Evolutionary conservation across 495 filamentous ascomycete genomes (phyloP).

Genomic region (Daldinia vernicosa): DNA sequence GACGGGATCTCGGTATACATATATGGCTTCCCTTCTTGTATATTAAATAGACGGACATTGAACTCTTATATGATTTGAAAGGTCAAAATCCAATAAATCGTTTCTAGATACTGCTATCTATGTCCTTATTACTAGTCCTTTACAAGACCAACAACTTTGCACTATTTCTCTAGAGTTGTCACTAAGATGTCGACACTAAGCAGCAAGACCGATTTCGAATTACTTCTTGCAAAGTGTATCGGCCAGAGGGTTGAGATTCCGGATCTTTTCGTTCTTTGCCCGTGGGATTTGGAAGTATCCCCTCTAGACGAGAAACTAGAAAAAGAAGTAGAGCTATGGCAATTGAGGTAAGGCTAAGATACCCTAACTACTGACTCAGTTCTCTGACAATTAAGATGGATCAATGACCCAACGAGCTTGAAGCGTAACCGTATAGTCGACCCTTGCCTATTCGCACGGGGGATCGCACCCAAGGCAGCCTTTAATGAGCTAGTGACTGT

Average conservation of each 20-base stretch:
- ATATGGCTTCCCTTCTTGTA: too few relatives aligned
- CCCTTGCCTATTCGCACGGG: constrained; percentile 22
- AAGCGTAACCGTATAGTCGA: constrained; percentile 19
- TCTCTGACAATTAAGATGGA: constrained; percentile 20
- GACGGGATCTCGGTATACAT: too few relatives aligned
- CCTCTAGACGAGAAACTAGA: constrained; percentile 4
- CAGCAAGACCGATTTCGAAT: constrained; percentile 8
- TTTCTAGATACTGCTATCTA: neutral
- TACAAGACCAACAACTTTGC: neutral
- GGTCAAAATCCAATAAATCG: neutral
- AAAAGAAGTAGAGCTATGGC: constrained; percentile 19
- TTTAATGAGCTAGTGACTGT: constrained; percentile 9
- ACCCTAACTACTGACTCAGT: neutral
- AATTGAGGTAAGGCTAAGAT: constrained; percentile 8
- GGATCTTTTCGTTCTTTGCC: constrained; percentile 22
- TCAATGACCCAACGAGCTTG: constrained; percentile 13
- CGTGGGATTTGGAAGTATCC: constrained; percentile 4
- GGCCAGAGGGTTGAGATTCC: constrained; percentile 21
- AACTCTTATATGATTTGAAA: neutral
- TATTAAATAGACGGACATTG: neutral
- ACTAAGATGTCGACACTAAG: neutral
- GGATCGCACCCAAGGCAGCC: neutral
- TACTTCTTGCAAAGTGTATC: constrained; percentile 19
- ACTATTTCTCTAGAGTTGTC: neutral
- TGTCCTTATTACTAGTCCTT: neutral